Evolutionary conservation across 345 rosid genomes (phyloP).

Genomic region (Abelmoschus esculentus): DNA sequence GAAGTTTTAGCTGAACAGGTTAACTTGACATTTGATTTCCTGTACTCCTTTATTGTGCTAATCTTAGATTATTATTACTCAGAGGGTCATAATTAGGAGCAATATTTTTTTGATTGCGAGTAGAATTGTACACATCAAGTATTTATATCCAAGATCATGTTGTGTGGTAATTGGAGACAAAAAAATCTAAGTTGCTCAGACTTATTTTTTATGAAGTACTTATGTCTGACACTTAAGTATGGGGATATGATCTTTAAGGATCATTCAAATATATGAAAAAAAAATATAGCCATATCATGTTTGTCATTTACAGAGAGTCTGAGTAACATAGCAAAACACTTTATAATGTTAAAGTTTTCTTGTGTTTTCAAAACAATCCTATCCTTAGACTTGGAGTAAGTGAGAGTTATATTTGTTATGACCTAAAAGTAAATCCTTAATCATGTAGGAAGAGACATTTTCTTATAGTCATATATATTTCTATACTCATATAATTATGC

Average conservation of each 20-base stretch:
- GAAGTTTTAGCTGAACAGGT: slow-evolving; percentile 55
- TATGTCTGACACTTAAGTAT: no score
- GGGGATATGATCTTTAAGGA: no score
- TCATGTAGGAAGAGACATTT: not conserved
- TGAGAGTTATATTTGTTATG: not conserved
- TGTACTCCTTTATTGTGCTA: not conserved
- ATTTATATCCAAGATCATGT: not conserved
- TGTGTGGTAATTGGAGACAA: not conserved
- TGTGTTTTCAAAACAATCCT: not conserved
- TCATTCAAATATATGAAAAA: no score
- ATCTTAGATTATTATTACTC: not conserved
- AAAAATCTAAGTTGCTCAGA: not conserved
- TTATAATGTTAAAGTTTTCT: no score
- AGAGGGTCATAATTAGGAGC: not conserved
- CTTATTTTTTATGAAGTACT: no score
- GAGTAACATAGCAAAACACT: no score
- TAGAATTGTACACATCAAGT: not conserved
- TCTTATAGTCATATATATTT: not conserved
- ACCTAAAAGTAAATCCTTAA: not conserved
- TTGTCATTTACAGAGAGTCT: no score
- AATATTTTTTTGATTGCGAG: not conserved
- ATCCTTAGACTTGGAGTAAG: not conserved
- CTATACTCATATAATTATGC: not conserved
- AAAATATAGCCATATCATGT: no score
- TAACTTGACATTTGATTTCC: slow-evolving; percentile 8